Base-by-base conservation (phyloP, 192 early-diverging fungal genomes). In the Gryganskiella cystojenkinii region DNA sequence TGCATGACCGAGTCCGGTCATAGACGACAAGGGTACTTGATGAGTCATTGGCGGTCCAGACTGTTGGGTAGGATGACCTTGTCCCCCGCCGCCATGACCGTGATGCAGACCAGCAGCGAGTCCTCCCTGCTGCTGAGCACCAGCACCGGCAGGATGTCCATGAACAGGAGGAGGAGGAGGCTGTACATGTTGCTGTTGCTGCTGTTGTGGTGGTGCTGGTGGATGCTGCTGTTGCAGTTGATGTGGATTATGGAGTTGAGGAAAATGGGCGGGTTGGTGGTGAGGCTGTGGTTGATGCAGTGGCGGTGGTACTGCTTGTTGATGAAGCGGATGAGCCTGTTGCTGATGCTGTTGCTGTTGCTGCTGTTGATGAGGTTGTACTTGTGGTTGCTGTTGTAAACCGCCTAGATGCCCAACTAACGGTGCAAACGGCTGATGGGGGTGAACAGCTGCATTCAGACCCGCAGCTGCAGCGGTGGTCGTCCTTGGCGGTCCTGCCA, bases 201-300 rank as follows among this genome's bases (percentile, higher is more conserved):
- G 44, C 31, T 61, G 69, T 15, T 37, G 59, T 3, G 52, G 47
- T 40, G 40, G 56, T 1, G 59, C 55, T 14, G 58, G 68, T 15
- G 61, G 68, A 15, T 63, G 69, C 54, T 37, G 69, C 15, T 45
- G 43, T 28, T 55, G 66, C 35, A 56, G 68, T 35, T 61, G 68
- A 5, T 35, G 60, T 17, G 20, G 51, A 27, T 61, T 27, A 25
- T 64, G 62, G n/a, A 34, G 62, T 15, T 19, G 63, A 25, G 6
- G 45, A 27, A n/a, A 31, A 15, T 68, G 66, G 4, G 13, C 13
- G n/a, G n/a, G n/a, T n/a, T n/a, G n/a, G n/a, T n/a, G n/a, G n/a
- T n/a, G n/a, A n/a, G n/a, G n/a, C n/a, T n/a, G 30, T 50, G 14
- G 15, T 3, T 62, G 44, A 20, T 65, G 64, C 27, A 44, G 64